phyloP scores from a whole-genome alignment of 2,329 filamentous ascomycete species.

The Hirsutella rhossiliensis region DNA sequence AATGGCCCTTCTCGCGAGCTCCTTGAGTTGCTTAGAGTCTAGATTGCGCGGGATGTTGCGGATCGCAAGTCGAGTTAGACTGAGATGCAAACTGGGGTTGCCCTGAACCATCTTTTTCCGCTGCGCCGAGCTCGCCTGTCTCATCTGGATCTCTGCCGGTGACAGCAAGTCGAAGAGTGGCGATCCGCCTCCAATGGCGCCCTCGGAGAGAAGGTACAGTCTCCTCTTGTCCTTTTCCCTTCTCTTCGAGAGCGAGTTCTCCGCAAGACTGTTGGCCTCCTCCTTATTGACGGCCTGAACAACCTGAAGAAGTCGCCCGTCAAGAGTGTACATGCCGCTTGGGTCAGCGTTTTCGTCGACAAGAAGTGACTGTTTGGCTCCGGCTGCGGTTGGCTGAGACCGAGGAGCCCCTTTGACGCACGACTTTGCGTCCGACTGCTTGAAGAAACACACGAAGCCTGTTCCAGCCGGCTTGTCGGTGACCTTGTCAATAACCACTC shows the following conservation, averaged over 20 bases:
- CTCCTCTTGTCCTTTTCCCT: constrained; percentile 79
- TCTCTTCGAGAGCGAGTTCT: constrained; percentile 49
- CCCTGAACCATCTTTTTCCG: constrained; percentile 81
- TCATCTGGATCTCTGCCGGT: constrained; percentile 71
- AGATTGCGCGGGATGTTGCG: constrained; percentile 82
- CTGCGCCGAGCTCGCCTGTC: constrained; percentile 77
- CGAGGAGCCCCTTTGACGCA: constrained; percentile 70
- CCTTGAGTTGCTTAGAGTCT: constrained; percentile 79
- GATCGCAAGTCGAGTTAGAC: constrained; percentile 78
- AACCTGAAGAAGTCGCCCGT: constrained; percentile 77
- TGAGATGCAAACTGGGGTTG: constrained; percentile 82
- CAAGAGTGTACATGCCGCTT: constrained; percentile 76
- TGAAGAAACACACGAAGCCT: constrained; percentile 88
- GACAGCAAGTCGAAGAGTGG: constrained; percentile 66
- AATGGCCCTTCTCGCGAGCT: constrained; percentile 79
- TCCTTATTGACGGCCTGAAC: constrained; percentile 74
- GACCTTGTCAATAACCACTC: constrained; percentile 76
- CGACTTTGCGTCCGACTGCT: constrained; percentile 57
- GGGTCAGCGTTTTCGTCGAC: constrained; percentile 77
- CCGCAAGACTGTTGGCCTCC: constrained; percentile 65
- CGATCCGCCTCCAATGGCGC: constrained; percentile 66
- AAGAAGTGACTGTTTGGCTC: constrained; percentile 66
- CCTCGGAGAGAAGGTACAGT: constrained; percentile 79
- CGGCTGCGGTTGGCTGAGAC: constrained; percentile 29
- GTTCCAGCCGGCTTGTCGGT: constrained; percentile 85